These are phyloP conservation scores for Solanum paucissectum DNA, from an alignment of 257 asterid species.

Conservation along the genomic window DNA sequence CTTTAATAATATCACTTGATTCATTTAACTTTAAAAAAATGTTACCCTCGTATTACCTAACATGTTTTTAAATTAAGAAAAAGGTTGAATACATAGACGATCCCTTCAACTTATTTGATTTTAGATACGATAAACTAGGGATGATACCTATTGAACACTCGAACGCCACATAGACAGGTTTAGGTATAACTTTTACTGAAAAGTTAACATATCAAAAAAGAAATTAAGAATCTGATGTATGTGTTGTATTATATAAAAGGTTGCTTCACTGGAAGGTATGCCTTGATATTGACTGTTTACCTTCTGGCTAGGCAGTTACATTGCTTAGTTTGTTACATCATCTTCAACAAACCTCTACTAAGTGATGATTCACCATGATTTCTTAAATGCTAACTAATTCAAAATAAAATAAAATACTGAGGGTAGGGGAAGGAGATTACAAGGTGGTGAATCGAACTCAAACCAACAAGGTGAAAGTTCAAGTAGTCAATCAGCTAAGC, in stretches of 20 bases:
- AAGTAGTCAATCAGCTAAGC: neutral
- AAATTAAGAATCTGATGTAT: neutral
- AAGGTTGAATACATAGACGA: neutral
- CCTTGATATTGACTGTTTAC: neutral
- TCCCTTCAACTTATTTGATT: neutral
- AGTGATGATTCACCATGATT: neutral
- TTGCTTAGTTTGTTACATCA: neutral
- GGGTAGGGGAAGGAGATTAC: neutral
- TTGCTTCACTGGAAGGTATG: neutral
- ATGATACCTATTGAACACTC: neutral
- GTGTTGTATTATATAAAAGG: neutral
- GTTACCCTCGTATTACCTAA: neutral
- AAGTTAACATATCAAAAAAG: neutral
- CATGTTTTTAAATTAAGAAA: neutral
- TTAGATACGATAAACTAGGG: neutral
- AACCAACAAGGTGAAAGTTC: neutral
- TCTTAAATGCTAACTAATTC: neutral
- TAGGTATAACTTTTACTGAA: neutral
- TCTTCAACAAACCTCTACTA: neutral
- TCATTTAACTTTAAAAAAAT: neutral
- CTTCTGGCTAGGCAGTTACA: neutral
- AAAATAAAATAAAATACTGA: neutral
- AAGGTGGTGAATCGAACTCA: neutral
- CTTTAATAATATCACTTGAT: neutral
- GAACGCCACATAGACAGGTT: neutral